These are phyloP conservation scores for Melanopsichium pennsylvanicum DNA, from an alignment of 1,284 basidiomycete species.

Conservation along the genomic window DNA sequence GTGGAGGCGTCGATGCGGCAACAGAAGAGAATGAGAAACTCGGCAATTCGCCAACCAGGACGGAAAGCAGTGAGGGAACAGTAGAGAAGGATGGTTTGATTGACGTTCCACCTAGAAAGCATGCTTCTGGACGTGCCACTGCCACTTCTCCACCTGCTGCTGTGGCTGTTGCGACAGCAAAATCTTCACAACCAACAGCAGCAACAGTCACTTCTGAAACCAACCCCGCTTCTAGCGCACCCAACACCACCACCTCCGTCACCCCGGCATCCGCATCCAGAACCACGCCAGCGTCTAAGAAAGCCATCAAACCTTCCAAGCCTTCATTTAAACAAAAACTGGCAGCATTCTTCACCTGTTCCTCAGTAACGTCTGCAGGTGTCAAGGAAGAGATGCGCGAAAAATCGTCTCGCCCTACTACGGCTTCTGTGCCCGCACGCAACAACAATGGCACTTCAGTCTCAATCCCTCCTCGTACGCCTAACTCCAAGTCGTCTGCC, in stretches of 20 bases:
- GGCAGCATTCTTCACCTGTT: constrained; percentile 51
- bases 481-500: constrained; percentile 29
- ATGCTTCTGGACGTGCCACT: not conserved
- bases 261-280: constrained; percentile 8
- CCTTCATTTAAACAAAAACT: constrained; percentile 28
- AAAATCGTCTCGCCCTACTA: too few species aligned
- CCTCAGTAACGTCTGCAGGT: constrained; percentile 17
- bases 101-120: constrained; percentile 18
- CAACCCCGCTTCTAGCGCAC: too few species aligned
- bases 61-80: constrained; percentile 31
- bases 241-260: too few species aligned
- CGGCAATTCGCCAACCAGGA: too few species aligned
- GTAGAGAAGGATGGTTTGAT: constrained; percentile 37
- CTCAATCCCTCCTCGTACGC: constrained; percentile 12
- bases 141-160: not conserved
- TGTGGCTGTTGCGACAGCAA: not conserved
- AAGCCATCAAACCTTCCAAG: constrained; percentile 1
- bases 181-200: too few species aligned
- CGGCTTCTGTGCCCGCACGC: too few species aligned
- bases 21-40: not conserved
- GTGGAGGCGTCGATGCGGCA: not conserved
- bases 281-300: not conserved
- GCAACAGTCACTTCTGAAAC: too few species aligned
- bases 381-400: constrained; percentile 43
- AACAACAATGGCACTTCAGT: not conserved